Evolutionary conservation across 371 early-diverging fungal genomes (phyloP).

Genomic region (Mucor irregularis): DNA sequence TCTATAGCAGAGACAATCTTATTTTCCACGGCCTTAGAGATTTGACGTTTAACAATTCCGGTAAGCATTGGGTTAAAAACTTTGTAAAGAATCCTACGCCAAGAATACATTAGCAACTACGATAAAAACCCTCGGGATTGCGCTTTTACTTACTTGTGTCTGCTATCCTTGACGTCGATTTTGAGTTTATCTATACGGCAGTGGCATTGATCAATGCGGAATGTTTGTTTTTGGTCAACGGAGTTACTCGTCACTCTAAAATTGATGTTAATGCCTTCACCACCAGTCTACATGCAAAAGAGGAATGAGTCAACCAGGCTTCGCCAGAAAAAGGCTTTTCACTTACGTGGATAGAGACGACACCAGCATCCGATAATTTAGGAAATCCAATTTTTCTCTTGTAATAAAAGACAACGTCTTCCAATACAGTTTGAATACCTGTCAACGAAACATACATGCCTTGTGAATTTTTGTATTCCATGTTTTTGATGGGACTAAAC

Average conservation of each 20-base stretch:
- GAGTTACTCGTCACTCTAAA: constrained; percentile 38
- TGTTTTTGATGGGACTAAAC: constrained; percentile 35
- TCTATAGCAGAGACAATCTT: constrained; percentile 38
- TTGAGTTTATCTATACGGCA: constrained; percentile 51
- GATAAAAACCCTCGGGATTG: too few species aligned
- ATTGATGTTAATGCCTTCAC: constrained; percentile 46
- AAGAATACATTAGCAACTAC: too few species aligned
- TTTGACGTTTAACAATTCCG: constrained; percentile 45
- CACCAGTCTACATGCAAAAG: constrained; percentile 42
- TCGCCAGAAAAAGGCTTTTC: too few species aligned
- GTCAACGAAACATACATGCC: constrained; percentile 23
- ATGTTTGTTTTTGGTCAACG: constrained; percentile 23
- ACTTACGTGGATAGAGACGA: constrained; percentile 44
- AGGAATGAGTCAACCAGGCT: neutral
- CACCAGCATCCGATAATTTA: constrained; percentile 56
- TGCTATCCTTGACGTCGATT: constrained; percentile 48
- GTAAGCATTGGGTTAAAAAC: constrained; percentile 52
- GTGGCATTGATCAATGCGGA: constrained; percentile 33
- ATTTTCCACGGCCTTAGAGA: constrained; percentile 47
- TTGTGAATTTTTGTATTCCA: constrained; percentile 46
- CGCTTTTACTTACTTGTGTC: constrained; percentile 53
- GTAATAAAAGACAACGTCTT: constrained; percentile 57
- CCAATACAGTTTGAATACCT: constrained; percentile 30
- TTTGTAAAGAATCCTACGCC: constrained; percentile 45
- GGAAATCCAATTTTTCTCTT: constrained; percentile 60